These are phyloP conservation scores for Berberis vulgaris DNA, from an alignment of 164 flowering plant genomes.

Conservation along the genomic window DNA sequence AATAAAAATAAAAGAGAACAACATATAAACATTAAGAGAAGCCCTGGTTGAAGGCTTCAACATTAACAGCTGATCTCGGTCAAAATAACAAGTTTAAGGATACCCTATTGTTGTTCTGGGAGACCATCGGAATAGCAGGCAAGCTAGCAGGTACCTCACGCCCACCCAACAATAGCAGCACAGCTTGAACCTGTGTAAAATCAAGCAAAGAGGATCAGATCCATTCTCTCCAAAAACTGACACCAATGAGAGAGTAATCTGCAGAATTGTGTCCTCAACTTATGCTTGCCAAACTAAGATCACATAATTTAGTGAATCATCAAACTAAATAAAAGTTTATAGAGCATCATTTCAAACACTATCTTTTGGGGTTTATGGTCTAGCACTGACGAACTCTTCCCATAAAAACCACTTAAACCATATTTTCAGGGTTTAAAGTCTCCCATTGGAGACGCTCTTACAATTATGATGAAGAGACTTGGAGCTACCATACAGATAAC, in stretches of 20 bases:
- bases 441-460: no score
- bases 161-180: conserved; percentile 61
- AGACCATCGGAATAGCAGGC: conserved; percentile 8
- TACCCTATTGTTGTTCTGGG: conserved; percentile 42
- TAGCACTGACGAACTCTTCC: no score
- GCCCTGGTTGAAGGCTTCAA: conserved; percentile 20
- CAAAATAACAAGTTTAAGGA: background rate
- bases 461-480: no score
- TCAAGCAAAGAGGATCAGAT: background rate
- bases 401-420: no score
- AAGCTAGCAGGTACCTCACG: conserved; percentile 36
- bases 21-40: conserved; percentile 8
- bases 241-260: background rate
- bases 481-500: no score
- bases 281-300: no score
- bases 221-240: no score
- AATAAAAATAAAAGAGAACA: background rate
- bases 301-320: no score
- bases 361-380: no score
- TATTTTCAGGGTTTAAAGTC: no score
- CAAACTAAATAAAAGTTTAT: no score
- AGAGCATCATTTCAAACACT: no score
- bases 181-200: conserved; percentile 53
- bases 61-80: background rate
- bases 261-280: background rate